These are phyloP conservation scores for Rubia balearica DNA, from an alignment of 305 asterid genomes.

Conservation along the genomic window DNA sequence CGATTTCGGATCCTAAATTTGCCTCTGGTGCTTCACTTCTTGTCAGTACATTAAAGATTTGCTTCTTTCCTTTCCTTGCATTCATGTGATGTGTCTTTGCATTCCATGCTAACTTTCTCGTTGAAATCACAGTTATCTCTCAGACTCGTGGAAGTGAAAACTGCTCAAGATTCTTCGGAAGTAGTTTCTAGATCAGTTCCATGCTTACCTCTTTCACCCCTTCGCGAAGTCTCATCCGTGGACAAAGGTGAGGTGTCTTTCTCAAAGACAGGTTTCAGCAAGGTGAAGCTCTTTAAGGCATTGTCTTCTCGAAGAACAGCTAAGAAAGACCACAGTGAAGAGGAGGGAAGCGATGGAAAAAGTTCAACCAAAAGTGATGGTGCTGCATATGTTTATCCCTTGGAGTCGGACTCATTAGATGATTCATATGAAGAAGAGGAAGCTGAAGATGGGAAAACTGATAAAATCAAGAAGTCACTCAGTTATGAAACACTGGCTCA, in stretches of 20 bases:
- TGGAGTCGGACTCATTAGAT: constrained; percentile 39
- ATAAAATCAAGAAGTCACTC: constrained; percentile 34
- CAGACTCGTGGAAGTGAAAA: constrained; percentile 29
- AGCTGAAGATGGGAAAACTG: constrained; percentile 31
- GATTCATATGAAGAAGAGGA: constrained; percentile 33
- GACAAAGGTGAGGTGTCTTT: constrained; percentile 38
- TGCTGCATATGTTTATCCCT: constrained; percentile 27
- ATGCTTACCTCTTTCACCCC: constrained; percentile 38
- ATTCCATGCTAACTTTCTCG: constrained; percentile 3
- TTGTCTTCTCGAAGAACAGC: constrained; percentile 28
- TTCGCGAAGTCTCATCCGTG: constrained; percentile 29
- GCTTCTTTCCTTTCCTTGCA: not conserved
- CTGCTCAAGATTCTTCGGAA: constrained; percentile 33
- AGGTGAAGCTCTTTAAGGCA: constrained; percentile 38
- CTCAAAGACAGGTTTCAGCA: constrained; percentile 34
- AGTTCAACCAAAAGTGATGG: constrained; percentile 45
- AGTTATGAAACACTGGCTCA: constrained; percentile 54
- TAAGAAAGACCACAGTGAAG: constrained; percentile 44
- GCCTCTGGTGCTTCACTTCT: constrained; percentile 24
- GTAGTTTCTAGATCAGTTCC: constrained; percentile 23
- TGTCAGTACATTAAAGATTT: constrained; percentile 24
- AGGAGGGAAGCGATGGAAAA: constrained; percentile 51
- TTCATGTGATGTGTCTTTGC: not conserved
- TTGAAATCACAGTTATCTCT: constrained; percentile 34
- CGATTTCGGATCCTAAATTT: constrained; percentile 10